Base-by-base conservation (phyloP, 768 basidiomycete species). In the Boletus sp. region DNA sequence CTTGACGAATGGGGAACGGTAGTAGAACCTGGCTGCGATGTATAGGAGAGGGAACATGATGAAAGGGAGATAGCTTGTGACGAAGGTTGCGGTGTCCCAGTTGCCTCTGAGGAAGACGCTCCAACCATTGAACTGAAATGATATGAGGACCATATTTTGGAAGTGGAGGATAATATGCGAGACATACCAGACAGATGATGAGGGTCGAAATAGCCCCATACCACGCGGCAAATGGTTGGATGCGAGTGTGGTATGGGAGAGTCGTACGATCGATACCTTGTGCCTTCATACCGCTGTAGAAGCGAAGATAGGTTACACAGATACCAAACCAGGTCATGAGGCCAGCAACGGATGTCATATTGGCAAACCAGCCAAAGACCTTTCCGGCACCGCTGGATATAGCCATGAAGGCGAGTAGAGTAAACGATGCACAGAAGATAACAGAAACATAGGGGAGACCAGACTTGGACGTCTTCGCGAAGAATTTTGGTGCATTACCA, bases 281-380 rank as follows among this genome's bases (percentile, higher is more conserved):
- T 3, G 66, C 82, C 67, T 87, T 85, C 74, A 88, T 65, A 54
- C 93, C 96, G n/a, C 77, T 69, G 70, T 92, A 79, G 79, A 97
- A 98, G 45, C 94, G 87, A 50, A 90, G 58, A 66, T 90, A 92
- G 14, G 87, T 87, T 50, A 91, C 35, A 50, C 75, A 78, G 66
- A 93, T 93, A 48, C 83, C 86, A 55, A 84, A 83, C 91, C 91
- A 93, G 5, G 88, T 87, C 75, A 90, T 77, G 25, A 93, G 74
- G n/a, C 84, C 83, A 32, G 79, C 74, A 38, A 81, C 70, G 38
- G 90, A 57, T 8, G 88, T 87, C 84, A 90, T 84, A 70, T 87
- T 88, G 38, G 84, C 69, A 61, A 94, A 87, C 88, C 88, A 94
- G 33, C 63, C 65, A 65, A 97, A 97, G 35, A 93, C 93, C 30